Percentiles rank a stretch among this genome's conserved stretches.
These are phyloP conservation scores for Talaromyces funiculosus DNA, from an alignment of 2,329 filamentous ascomycete species.

Conservation along the genomic window DNA sequence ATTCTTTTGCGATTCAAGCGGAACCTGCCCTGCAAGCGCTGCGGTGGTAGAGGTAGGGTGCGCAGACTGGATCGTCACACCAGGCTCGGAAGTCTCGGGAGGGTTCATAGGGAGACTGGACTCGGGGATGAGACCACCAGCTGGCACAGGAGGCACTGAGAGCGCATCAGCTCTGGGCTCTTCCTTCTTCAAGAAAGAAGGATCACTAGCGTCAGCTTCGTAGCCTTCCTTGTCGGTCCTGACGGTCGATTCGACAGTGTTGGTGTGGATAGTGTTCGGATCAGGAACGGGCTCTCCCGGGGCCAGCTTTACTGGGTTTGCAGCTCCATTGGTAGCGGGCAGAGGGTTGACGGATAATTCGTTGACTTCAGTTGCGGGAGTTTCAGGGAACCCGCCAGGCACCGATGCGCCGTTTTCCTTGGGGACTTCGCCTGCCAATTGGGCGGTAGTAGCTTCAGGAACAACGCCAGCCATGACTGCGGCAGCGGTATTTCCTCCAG, in stretches of 20 bases:
- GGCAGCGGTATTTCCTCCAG: slow-evolving; percentile 13
- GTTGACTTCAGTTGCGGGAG: slow-evolving; percentile 52
- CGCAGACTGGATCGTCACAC: slow-evolving; percentile 46
- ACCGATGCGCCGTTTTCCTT: slow-evolving; percentile 40
- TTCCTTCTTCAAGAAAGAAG: slow-evolving; percentile 42
- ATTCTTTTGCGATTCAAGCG: slow-evolving; percentile 34
- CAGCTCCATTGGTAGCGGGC: slow-evolving; percentile 51
- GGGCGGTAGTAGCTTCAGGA: slow-evolving; percentile 66
- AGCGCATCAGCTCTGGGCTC: slow-evolving; percentile 38
- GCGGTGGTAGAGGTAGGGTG: slow-evolving; percentile 45
- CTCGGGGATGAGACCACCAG: slow-evolving; percentile 66
- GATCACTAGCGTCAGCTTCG: slow-evolving; percentile 60
- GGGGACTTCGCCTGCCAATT: slow-evolving; percentile 34
- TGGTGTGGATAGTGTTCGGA: slow-evolving; percentile 55
- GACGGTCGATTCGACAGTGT: slow-evolving; percentile 63
- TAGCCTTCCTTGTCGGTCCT: slow-evolving; percentile 78
- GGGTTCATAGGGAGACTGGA: slow-evolving; percentile 68
- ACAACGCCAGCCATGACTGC: slow-evolving; percentile 55
- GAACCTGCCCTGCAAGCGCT: slow-evolving; percentile 40
- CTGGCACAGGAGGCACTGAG: slow-evolving; percentile 52
- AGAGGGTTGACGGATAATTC: slow-evolving; percentile 51
- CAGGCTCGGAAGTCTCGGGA: slow-evolving; percentile 20
- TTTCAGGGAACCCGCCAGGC: slow-evolving; percentile 68
- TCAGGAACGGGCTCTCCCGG: slow-evolving; percentile 79
- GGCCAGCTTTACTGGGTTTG: slow-evolving; percentile 74